Percentiles rank a stretch among this genome's conserved stretches.
phyloP scores from a whole-genome alignment of 495 filamentous ascomycete genomes.

The Aspergillus funiculosus region DNA sequence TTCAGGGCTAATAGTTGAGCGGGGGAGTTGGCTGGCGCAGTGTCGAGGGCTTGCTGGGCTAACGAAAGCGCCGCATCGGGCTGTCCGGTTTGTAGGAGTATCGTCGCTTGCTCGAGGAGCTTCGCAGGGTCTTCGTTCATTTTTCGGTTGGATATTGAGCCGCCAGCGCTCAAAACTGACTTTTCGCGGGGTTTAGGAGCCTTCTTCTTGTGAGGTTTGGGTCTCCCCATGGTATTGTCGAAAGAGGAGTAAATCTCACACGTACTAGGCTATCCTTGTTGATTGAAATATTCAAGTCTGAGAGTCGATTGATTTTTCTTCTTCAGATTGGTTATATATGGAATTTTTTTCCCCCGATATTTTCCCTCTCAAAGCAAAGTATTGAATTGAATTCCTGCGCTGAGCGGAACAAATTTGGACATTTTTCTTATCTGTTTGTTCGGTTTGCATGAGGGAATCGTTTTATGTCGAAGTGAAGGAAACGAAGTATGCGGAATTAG shows the following conservation, averaged over 20 bases:
- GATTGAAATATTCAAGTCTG: not conserved
- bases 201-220: conserved; percentile 43
- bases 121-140: conserved; percentile 46
- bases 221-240: conserved; percentile 40
- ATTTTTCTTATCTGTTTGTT: conserved; percentile 39
- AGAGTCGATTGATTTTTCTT: not conserved
- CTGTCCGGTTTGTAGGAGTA: conserved; percentile 64
- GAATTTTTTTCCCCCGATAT: too few species aligned
- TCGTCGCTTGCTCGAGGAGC: conserved; percentile 62
- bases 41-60: conserved; percentile 57
- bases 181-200: conserved; percentile 41
- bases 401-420: conserved; percentile 28
- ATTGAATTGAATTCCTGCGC: conserved; percentile 16
- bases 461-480: conserved; percentile 11
- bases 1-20: conserved; percentile 60
- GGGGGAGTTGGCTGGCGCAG: conserved; percentile 34
- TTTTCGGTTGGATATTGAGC: conserved; percentile 40
- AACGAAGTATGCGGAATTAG: not conserved
- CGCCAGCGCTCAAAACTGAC: conserved; percentile 43
- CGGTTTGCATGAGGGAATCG: conserved; percentile 45
- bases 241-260: conserved; percentile 4
- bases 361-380: not conserved
- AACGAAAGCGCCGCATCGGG: conserved; percentile 60
- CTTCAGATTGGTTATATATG: not conserved
- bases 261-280: too few species aligned